phyloP scores from a whole-genome alignment of 805 yeast genomes.

The Sugiyamaella boreocaroliniensis region DNA sequence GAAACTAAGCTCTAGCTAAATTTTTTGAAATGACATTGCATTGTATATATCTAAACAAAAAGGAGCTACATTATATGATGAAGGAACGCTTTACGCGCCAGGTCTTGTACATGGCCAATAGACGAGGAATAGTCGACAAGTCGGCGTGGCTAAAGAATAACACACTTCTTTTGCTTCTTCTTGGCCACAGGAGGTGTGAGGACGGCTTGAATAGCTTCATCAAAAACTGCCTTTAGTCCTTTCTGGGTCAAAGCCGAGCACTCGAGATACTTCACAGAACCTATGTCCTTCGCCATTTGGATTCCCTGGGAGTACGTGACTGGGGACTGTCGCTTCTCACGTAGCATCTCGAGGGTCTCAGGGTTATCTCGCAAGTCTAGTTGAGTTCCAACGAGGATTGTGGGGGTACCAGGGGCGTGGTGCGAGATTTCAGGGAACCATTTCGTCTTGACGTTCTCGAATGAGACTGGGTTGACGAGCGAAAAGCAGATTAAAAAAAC shows the following conservation, averaged over 20 bases:
- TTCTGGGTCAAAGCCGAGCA: conserved; percentile 87
- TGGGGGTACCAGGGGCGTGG: conserved; percentile 65
- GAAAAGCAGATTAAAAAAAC: conserved; percentile 83
- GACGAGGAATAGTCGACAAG: too few relatives aligned
- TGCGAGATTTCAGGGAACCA: conserved; percentile 85
- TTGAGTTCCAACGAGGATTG: conserved; percentile 82
- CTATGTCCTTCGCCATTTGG: conserved; percentile 60
- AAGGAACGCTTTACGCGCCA: too few relatives aligned
- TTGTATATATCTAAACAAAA: neutral
- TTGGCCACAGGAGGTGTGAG: conserved; percentile 38
- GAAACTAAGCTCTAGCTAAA: neutral
- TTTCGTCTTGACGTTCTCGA: conserved; percentile 70
- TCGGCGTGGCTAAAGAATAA: conserved; percentile 41
- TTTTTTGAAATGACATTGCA: neutral
- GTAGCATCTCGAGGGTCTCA: conserved; percentile 56
- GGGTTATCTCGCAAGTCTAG: conserved; percentile 78
- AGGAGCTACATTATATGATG: neutral
- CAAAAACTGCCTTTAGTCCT: conserved; percentile 81
- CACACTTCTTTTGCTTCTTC: conserved; percentile 43
- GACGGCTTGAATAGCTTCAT: conserved; percentile 69
- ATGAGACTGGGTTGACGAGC: conserved; percentile 71
- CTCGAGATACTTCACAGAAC: conserved; percentile 70
- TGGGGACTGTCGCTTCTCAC: conserved; percentile 56
- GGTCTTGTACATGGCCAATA: too few relatives aligned
- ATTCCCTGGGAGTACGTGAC: conserved; percentile 52